phyloP scores from a whole-genome alignment of 305 asterid species.

The Caryopteris hybrid region DNA sequence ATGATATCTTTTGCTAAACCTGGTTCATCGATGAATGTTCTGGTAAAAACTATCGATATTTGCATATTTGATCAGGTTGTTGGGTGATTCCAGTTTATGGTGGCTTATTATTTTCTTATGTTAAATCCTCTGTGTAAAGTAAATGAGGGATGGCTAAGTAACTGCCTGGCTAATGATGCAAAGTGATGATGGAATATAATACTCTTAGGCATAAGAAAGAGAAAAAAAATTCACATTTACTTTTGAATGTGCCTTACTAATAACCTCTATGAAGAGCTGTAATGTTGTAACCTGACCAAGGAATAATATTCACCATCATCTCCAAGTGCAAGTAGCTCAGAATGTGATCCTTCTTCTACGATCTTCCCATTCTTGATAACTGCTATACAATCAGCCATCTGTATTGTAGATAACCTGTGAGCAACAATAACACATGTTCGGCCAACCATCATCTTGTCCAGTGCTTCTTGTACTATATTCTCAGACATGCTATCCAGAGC shows the following conservation, averaged over 20 bases:
- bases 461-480: constrained; percentile 46
- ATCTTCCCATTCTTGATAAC: constrained; percentile 45
- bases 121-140: too few relatives aligned
- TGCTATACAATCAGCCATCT: constrained; percentile 36
- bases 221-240: not conserved
- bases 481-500: constrained; percentile 47
- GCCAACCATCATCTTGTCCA: constrained; percentile 43
- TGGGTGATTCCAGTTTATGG: not conserved
- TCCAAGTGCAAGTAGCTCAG: constrained; percentile 39
- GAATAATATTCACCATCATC: constrained; percentile 38
- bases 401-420: constrained; percentile 44
- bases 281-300: constrained; percentile 38
- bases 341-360: constrained; percentile 44
- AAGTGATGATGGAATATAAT: not conserved
- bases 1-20: constrained; percentile 5
- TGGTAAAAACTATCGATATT: not conserved
- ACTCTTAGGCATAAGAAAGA: not conserved
- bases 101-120: not conserved
- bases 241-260: not conserved
- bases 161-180: not conserved
- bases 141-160: not conserved
- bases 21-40: not conserved
- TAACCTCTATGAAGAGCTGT: constrained; percentile 6
- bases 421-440: constrained; percentile 44
- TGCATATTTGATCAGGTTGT: not conserved